Evolutionary conservation across 2,329 filamentous ascomycete genomes (phyloP), one percentile per base, ranked within the genome.

Genomic region (Clonostachys sp.): DNA sequence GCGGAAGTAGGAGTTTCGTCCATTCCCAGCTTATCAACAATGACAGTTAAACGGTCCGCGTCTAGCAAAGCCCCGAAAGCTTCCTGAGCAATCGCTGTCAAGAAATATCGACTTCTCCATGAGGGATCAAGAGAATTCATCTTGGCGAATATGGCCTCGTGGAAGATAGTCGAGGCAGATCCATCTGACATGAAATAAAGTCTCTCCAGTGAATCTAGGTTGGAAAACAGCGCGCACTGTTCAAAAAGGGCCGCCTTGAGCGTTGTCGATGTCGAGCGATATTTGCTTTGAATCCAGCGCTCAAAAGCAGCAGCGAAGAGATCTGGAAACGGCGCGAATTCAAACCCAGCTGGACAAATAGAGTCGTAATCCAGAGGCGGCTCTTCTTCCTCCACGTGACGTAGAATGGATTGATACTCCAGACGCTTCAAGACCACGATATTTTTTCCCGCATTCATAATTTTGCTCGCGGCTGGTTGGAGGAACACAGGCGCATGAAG

Each of bases 401-500:
- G 36, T 6, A 30, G 24, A 30, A 30, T 30, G 24, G 24, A 30
- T 13, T 12, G 9, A 16, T 35, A 17, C 42, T 12, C 9, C 12
- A 96, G 72, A 43, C 86, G 80, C 50, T 84, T 85, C n/a, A 96
- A 69, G 41, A 96, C 86, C 2, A 94, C 81, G 47, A 94, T 84
- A 56, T 87, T 95, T 65, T 96, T 96, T 1, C 92, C 92, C 2
- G 89, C 85, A 2, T 85, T 90, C 57, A 96, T 92, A 36, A 96
- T 89, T 51, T 84, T 87, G 20, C 73, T 69, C 1, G 81, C 82
- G 3, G 84, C 80, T 3, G 84, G 77, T 38, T 84, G 80, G 5
- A 96, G 73, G 53, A 96, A 96, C 4, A 70, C 75, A 0, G 92
- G 91, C 0, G 86, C 84, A 55, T 86, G 82, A 2, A 91, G 63